phyloP scores from a whole-genome alignment of 768 basidiomycete species.

The Lactifluus echinatus region DNA sequence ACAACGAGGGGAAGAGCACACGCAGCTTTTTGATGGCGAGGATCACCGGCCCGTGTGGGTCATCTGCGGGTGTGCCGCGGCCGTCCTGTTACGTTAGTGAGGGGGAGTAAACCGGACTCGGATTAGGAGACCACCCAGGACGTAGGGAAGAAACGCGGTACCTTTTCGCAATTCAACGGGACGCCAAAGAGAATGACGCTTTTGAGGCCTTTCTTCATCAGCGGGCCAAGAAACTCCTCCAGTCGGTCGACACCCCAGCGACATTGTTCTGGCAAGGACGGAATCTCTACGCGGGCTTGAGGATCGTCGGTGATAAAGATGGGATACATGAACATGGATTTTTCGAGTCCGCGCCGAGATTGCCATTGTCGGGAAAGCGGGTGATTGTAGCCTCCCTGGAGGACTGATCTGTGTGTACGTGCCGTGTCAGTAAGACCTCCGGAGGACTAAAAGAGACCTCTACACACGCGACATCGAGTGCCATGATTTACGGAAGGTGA shows the following conservation, averaged over 20 bases:
- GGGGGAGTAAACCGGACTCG: no score
- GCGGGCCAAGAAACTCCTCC: slow-evolving; percentile 76
- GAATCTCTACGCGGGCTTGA: slow-evolving; percentile 69
- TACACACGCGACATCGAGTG: slow-evolving; percentile 19
- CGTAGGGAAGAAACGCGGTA: slow-evolving; percentile 26
- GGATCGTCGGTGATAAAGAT: slow-evolving; percentile 97
- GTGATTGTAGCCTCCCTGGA: slow-evolving; percentile 92
- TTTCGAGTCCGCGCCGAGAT: slow-evolving; percentile 65
- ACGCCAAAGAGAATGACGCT: slow-evolving; percentile 96
- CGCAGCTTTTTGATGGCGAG: slow-evolving; percentile 78
- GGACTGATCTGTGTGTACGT: slow-evolving; percentile 47
- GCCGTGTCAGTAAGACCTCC: neutral
- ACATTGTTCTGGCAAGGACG: slow-evolving; percentile 75
- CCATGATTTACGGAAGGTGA: neutral
- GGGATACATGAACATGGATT: slow-evolving; percentile 97
- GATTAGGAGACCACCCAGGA: no score
- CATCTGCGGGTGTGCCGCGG: slow-evolving; percentile 83
- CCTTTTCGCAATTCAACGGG: slow-evolving; percentile 73
- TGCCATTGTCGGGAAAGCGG: slow-evolving; percentile 87
- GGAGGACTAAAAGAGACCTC: neutral
- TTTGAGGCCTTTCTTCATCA: slow-evolving; percentile 81
- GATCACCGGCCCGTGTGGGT: slow-evolving; percentile 85
- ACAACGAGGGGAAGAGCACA: slow-evolving; percentile 68
- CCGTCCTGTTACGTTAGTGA: no score
- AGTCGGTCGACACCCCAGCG: slow-evolving; percentile 94